Evolutionary conservation across 768 basidiomycete species (phyloP), one percentile per base, ranked within the genome.

Genomic region (Mycena rebaudengoi): DNA sequence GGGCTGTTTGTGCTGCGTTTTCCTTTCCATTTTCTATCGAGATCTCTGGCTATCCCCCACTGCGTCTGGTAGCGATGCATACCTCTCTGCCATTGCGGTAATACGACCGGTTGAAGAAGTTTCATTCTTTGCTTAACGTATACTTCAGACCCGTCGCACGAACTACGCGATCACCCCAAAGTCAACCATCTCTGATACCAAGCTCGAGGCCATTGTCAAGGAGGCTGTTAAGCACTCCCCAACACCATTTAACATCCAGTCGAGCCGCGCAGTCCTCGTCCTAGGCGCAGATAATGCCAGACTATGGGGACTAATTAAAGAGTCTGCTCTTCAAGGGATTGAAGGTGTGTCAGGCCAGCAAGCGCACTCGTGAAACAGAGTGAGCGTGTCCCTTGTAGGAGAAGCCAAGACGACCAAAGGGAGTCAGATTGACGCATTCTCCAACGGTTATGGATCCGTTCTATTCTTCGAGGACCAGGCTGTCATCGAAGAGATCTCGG

Each of bases 401-500:
- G 63, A 64, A 1, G 11, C 21, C 6, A 64, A 43, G 41, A 25
- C 43, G 14, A 5, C 20, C 18, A 13, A 6, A 2, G 35, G 53
- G 35, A 39, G 20, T 8, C 46, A 40, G 23, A 14, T 59, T 26
- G 25, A 33, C 5, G 35, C 26, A 10, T 57, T 53, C 13, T 21
- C 41, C 23, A 51, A 29, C n/a, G 63, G 56, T 10, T 64, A 64
- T 20, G 63, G 63, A 3, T 37, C 55, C 4, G 55, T 63, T 1
- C 26, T 63, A 32, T 63, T 63, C 20, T 63, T 57, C 54, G 63
- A 64, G 14, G 63, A 64, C 44, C 56, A 64, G 51, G 44, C 56
- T 0, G 63, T 64, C 8, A 35, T 64, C 30, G 63, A 64, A 12
- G 52, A 29, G 1, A 60, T 59, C 7, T 7, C 55, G 4, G 56